Evolutionary conservation across 805 yeast species (phyloP), one percentile per base, ranked within the genome.

Genomic region (Ogataea zsoltii): DNA sequence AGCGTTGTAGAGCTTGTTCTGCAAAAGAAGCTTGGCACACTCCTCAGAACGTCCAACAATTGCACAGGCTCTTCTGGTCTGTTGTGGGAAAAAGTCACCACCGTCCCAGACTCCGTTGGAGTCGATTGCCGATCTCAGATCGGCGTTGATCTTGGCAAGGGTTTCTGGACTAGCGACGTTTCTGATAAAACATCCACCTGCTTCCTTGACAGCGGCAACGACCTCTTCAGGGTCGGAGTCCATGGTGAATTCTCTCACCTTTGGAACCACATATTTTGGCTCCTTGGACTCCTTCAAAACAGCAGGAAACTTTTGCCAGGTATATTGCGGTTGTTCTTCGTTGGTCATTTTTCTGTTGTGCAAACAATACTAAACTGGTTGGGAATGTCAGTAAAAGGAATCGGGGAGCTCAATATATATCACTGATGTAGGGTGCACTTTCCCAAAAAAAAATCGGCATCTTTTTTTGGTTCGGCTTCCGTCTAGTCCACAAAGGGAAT

Each of bases 101-200:
- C 47, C 42, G 21, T 32, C 13, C 50, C 44, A 34, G 39, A 28
- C 30, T 15, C 33, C 41, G 41, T 56, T 53, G 4, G 53, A 51
- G 41, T 53, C 58, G 25, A 55, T 47, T 21, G 47, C 41, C 10
- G 63, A 61, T 16, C 46, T 42, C 19, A 55, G 33, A 18, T 59
- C 61, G 13, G 46, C 48, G 17, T 42, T 44, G 39, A 57, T 37
- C 33, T 25, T 37, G 15, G 40, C 40, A 17, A 37, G 9, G 4
- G 40, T 51, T n/a, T 49, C 50, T 3, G 34, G 32, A 10, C 48
- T 34, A 25, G 56, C 44, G 42, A 45, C 54, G 41, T 55, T 46
- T 38, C 48, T 51, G 35, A 59, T 48, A 14, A 59, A 41, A 37
- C 61, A 56, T 30, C 59, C 53, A 17, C 63, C 63, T 23, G 54